Conservation (phyloP, 768 basidiomycete species). For the Rickenella mellea region DNA sequence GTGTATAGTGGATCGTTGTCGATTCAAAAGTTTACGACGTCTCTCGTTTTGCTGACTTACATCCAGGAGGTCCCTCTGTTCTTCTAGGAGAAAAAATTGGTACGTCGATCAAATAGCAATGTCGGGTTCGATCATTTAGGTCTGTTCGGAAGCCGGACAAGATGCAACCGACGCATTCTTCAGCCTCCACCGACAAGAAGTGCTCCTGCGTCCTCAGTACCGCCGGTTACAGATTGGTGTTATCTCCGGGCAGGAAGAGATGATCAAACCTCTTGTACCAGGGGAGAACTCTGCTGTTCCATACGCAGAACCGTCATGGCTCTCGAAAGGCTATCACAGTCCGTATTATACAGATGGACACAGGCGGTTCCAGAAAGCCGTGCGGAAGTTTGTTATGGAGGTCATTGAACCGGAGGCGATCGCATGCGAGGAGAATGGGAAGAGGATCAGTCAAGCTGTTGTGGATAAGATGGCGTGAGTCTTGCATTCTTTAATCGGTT, state of each 20-base stretch:
- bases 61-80: slow-evolving; percentile 78
- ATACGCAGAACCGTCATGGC: slow-evolving; percentile 83
- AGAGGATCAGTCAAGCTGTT: slow-evolving; percentile 75
- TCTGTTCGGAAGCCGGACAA: slow-evolving; percentile 40
- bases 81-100: slow-evolving; percentile 58
- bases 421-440: slow-evolving; percentile 78
- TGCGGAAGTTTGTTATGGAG: slow-evolving; percentile 70
- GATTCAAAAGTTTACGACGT: slow-evolving; percentile 79
- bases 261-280: slow-evolving; percentile 41
- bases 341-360: slow-evolving; percentile 78
- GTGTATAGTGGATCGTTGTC: slow-evolving; percentile 64
- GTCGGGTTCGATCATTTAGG: not conserved
- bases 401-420: slow-evolving; percentile 68
- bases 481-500: too few relatives aligned
- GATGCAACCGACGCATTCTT: slow-evolving; percentile 79
- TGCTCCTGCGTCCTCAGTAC: slow-evolving; percentile 67
- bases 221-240: slow-evolving; percentile 59
- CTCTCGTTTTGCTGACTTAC: slow-evolving; percentile 70
- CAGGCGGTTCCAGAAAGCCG: slow-evolving; percentile 60
- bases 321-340: slow-evolving; percentile 52
- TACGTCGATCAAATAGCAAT: slow-evolving; percentile 25
- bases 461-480: slow-evolving; percentile 77
- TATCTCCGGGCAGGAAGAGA: slow-evolving; percentile 45
- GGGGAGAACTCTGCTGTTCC: slow-evolving; percentile 71
- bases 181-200: slow-evolving; percentile 75